Conservation (phyloP, 129 eudicot species). For the Flaveria robusta region DNA sequence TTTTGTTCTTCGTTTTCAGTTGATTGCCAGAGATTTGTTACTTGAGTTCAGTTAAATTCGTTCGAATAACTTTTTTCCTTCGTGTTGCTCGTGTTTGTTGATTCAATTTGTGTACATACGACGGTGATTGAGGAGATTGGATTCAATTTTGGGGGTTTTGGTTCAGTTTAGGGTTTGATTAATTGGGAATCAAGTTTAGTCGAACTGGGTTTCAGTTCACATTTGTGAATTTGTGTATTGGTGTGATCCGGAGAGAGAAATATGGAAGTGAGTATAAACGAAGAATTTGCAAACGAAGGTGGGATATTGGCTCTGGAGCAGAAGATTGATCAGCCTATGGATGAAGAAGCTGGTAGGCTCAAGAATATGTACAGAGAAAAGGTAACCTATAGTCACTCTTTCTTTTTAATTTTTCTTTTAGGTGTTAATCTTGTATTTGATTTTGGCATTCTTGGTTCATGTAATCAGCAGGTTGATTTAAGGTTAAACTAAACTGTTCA, state of each 20-base stretch:
- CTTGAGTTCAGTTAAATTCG: neutral
- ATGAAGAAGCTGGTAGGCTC: slow-evolving; percentile 81
- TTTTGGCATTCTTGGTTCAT: neutral
- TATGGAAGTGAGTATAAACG: slow-evolving; percentile 53
- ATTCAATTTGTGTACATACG: neutral
- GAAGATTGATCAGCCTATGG: slow-evolving; percentile 10
- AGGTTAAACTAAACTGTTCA: neutral
- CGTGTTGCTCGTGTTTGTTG: neutral
- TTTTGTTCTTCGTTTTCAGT: neutral
- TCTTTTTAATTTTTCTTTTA: neutral
- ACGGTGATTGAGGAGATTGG: neutral
- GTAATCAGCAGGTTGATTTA: slow-evolving; percentile 1
- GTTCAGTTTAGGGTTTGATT: neutral
- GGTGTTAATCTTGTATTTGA: neutral
- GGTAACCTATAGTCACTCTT: slow-evolving; percentile 30
- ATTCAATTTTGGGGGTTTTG: neutral
- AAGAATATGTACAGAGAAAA: slow-evolving; percentile 72
- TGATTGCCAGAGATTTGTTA: too few relatives aligned
- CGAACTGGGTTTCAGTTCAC: slow-evolving; percentile 1
- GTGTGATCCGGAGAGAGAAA: neutral
- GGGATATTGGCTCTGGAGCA: slow-evolving; percentile 14
- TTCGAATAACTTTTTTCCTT: neutral
- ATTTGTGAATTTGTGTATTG: neutral
- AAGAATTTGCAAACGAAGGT: neutral
- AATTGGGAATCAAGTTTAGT: slow-evolving; percentile 1